Evolutionary conservation across 176 grass and related monocot genomes (phyloP).

Genomic region (Triticum timopheevii): DNA sequence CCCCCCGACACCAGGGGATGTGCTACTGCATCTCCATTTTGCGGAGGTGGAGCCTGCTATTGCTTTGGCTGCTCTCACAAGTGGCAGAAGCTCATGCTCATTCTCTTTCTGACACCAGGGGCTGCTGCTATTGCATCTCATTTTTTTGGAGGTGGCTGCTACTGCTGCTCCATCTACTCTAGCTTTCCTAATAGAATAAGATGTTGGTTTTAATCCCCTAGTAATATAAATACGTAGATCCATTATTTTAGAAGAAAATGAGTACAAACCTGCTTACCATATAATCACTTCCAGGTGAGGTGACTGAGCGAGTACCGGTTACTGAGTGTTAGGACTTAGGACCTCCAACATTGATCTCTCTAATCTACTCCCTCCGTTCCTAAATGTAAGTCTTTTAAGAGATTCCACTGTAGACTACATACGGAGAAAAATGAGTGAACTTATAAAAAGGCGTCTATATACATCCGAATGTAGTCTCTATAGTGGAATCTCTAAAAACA

Average conservation of each 20-base stretch:
- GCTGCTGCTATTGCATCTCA: slow-evolving; percentile 1
- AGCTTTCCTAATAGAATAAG: not conserved
- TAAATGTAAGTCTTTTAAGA: too few species aligned
- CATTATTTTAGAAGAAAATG: not conserved
- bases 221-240: not conserved
- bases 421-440: too few species aligned
- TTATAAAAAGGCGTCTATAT: too few species aligned
- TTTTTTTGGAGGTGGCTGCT: not conserved
- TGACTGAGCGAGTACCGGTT: not conserved
- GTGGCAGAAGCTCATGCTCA: not conserved
- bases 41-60: not conserved
- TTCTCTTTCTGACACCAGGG: not conserved
- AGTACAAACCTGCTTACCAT: not conserved
- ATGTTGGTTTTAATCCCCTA: slow-evolving; percentile 1
- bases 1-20: not conserved
- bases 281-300: not conserved
- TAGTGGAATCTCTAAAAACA: too few species aligned
- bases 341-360: not conserved
- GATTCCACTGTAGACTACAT: too few species aligned
- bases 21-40: not conserved
- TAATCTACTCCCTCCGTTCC: not conserved
- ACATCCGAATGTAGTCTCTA: too few species aligned
- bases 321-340: not conserved
- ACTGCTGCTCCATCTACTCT: not conserved
- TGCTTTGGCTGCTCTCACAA: not conserved